A percentile compares a stretch with the other conserved stretches of the same genome.
Conservation (phyloP, 306 rosid species). For the Cicer pinnatifidum region DNA sequence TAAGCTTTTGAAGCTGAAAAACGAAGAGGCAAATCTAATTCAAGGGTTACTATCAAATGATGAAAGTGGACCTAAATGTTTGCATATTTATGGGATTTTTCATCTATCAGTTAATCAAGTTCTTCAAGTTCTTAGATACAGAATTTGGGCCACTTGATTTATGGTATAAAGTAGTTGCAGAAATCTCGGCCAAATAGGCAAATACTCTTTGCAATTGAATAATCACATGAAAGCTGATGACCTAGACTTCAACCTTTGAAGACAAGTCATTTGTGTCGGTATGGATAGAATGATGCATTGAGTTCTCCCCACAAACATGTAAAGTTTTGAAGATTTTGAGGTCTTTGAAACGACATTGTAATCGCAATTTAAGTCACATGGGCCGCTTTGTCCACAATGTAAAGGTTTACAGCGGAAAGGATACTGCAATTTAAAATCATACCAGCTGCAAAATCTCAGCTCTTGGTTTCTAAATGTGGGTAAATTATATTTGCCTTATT, state of each 20-base stretch:
- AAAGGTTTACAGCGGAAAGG: too few species aligned
- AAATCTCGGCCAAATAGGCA: slow-evolving; percentile 1
- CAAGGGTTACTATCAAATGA: slow-evolving; percentile 43
- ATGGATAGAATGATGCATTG: slow-evolving; percentile 26
- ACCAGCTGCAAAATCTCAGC: slow-evolving; percentile 42
- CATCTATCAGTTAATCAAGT: slow-evolving; percentile 52
- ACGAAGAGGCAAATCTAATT: slow-evolving; percentile 54
- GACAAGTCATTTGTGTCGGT: neutral
- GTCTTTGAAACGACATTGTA: too few species aligned
- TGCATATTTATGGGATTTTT: slow-evolving; percentile 48
- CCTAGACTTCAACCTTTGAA: slow-evolving; percentile 3
- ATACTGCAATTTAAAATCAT: too few species aligned
- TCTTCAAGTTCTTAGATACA: slow-evolving; percentile 50
- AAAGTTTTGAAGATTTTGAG: too few species aligned
- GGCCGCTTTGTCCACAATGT: too few species aligned
- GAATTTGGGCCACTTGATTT: slow-evolving; percentile 42
- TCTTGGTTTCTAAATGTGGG: slow-evolving; percentile 49
- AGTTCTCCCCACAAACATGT: slow-evolving; percentile 31
- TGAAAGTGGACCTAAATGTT: slow-evolving; percentile 47
- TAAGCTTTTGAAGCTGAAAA: slow-evolving; percentile 58
- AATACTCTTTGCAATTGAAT: slow-evolving; percentile 5
- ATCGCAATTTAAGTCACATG: too few species aligned
- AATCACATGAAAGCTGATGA: slow-evolving; percentile 4
- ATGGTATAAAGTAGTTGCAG: neutral
- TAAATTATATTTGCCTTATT: neutral